Evolutionary conservation across 208 protist species (phyloP), one percentile per base, ranked within the genome.

Genomic region (Leishmania lainsoni): DNA sequence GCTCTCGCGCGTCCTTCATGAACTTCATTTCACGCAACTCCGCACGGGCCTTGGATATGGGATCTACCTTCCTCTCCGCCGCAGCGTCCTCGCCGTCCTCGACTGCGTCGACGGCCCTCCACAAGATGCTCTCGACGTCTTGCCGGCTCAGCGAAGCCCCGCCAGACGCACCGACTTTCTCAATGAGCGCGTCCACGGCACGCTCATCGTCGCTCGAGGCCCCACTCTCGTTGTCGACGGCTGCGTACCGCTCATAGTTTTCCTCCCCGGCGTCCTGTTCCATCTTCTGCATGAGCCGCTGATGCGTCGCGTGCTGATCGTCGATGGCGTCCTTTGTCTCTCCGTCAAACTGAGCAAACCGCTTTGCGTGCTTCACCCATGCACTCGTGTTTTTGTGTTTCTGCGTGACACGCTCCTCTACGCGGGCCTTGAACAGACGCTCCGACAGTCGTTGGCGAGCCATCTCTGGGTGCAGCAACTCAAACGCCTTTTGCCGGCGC

Each of bases 321-420:
- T 97, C 86, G 65, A 98, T 87, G n/a, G 96, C 94, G 54, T 97
- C 94, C 82, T 97, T 96, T 2, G 93, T 91, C 51, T 86, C 88
- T 2, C 73, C 86, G 78, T 97, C 93, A 71, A 93, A 94, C 51
- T 96, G 73, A 9, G 90, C 92, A 81, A 97, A 96, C 0, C 90
- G 90, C 86, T 97, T 98, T 29, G 93, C 94, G 76, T 97, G 96
- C 81, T 93, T 94, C 52, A 98, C 93, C 94, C 94, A 98, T 16
- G 93, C 89, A 66, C 94, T 97, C 45, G 93, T 98, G 78, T 98
- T 98, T 80, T 97, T 97, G 84, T 98, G 96, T 83, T 95, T 94
- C 86, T 97, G 94, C 48, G 94, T 98, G 51, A 96, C 90, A 20
- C 96, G 91, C 83, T 98, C 94, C 79, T 97, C 92, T 6, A 90